Base-by-base conservation (phyloP, 2,329 filamentous ascomycete genomes). In the Fusarium brachygibbosum region DNA sequence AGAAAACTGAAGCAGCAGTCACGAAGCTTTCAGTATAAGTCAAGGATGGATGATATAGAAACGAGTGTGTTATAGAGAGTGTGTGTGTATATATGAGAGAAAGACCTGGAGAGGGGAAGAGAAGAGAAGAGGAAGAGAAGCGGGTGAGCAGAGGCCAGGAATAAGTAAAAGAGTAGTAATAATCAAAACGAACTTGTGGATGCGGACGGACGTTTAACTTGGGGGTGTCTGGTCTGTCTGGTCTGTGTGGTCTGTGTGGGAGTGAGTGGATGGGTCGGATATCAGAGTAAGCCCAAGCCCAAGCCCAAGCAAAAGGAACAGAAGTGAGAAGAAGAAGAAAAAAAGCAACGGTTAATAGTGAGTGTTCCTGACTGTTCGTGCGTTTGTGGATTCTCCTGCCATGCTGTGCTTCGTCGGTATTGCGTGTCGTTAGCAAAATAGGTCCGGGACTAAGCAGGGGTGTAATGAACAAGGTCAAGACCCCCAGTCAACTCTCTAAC, bases 151-250 rank as follows among this genome's bases (percentile, higher is more conserved):
- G 59, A 73, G 55, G 57, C 59, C 61, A 62, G 59, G 58, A 49
- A 68, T 52, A 45, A 54, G 51, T 66, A 68, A 65, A 73, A 72
- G 58, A 66, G 57, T 41, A 55, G 58, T 66, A 73, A 70, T 51
- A 74, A 63, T 62, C 62, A 66, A 68, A 73, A 58, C 65, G 53
- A 69, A 69, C 57, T 66, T 73, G 67, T 70, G 71, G 66, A 70
- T 57, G 63, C 32, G 51, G 55, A 72, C 48, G 57, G 48, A 29
- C 23, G 48, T 51, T 51, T 28, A 40, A 51, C 31, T 51, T 35
- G 35, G 48, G 51, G 46, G 46, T 37, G 46, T 50, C 32, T 50
- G 45, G 46, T 49, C 31, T 38, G 32, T 19, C 50, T 52, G 50
- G 29, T 56, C 53, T 56, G 63, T 29, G 6, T 29, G 29, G 8